Percentiles rank a stretch among this genome's conserved stretches.
Conservation (phyloP, 2,329 filamentous ascomycete species). For the Colletotrichum costaricense region DNA sequence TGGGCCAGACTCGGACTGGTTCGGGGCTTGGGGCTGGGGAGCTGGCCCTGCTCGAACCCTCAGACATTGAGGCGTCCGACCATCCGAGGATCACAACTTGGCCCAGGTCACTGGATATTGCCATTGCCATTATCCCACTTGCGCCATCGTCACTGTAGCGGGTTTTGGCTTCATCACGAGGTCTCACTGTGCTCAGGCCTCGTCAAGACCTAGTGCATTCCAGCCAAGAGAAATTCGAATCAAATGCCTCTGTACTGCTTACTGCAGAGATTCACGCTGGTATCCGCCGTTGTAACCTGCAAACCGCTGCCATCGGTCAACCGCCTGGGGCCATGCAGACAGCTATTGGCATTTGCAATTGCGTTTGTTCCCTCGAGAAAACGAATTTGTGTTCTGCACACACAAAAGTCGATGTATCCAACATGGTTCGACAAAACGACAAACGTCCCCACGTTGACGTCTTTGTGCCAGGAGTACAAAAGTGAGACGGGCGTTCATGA, state of each 20-base stretch:
- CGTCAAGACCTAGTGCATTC: constrained; percentile 6
- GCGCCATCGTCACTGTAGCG: neutral
- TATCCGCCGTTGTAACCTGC: neutral
- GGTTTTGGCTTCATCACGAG: constrained; percentile 2
- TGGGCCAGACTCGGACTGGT: constrained; percentile 1
- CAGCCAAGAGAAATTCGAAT: neutral
- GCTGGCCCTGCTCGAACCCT: constrained; percentile 25
- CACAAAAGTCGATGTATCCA: neutral
- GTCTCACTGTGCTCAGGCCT: neutral
- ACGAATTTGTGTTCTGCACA: constrained; percentile 1
- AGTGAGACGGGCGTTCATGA: neutral
- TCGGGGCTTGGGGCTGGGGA: constrained; percentile 3
- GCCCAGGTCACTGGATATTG: constrained; percentile 1
- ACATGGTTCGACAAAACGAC: constrained; percentile 16
- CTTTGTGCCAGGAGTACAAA: constrained; percentile 18
- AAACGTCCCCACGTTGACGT: constrained; percentile 30
- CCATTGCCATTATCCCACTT: neutral
- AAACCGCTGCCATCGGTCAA: neutral
- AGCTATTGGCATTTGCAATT: neutral
- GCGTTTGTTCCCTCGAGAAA: constrained; percentile 10
- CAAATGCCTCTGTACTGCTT: neutral
- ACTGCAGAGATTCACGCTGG: neutral
- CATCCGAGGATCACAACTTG: constrained; percentile 25
- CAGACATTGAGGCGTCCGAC: constrained; percentile 31
- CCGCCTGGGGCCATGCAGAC: neutral